phyloP scores from a whole-genome alignment of 768 basidiomycete genomes.

The Macrolepiota fuliginosa region DNA sequence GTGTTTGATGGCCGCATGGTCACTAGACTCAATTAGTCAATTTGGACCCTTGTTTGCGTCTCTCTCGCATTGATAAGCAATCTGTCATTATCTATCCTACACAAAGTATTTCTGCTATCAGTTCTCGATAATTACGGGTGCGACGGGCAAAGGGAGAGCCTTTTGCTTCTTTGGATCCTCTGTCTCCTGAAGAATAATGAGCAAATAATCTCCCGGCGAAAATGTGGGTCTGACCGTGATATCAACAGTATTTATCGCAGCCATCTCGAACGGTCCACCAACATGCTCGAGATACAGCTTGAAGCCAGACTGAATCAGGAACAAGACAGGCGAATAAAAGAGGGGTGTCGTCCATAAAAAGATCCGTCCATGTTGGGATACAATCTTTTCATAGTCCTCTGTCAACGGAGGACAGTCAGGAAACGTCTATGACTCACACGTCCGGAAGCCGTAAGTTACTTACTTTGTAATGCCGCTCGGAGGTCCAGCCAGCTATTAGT shows the following conservation, averaged over 20 bases:
- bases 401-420: conserved; percentile 4
- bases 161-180: neutral
- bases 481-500: conserved; percentile 68
- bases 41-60: neutral
- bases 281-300: conserved; percentile 42
- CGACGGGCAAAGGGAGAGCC: neutral
- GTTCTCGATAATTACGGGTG: neutral
- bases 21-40: neutral
- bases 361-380: conserved; percentile 57
- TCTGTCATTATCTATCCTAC: neutral
- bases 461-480: conserved; percentile 56
- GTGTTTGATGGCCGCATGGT: conserved; percentile 21
- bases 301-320: conserved; percentile 22
- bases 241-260: neutral
- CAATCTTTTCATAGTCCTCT: conserved; percentile 70
- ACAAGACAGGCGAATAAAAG: conserved; percentile 56
- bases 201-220: neutral
- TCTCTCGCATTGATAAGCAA: neutral
- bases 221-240: neutral
- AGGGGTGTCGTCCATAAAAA: conserved; percentile 72
- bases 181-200: neutral
- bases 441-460: conserved; percentile 16
- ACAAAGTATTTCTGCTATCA: neutral
- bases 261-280: conserved; percentile 51
- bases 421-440: conserved; percentile 2